Conservation (phyloP, 73 alveolate species). For the Diophrys sp. region DNA sequence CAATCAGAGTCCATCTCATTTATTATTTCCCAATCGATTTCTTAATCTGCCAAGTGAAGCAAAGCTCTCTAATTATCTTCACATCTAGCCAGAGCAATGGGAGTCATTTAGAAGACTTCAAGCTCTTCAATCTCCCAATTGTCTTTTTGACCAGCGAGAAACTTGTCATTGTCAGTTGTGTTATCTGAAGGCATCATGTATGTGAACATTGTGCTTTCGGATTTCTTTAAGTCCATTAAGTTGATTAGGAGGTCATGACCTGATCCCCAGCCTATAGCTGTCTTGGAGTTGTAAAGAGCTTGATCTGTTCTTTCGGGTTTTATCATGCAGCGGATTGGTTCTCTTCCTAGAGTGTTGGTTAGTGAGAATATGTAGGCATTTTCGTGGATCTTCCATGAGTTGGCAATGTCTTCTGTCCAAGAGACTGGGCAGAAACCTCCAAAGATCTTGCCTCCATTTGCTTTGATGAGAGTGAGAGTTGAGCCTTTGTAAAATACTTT, state of each 20-base stretch:
- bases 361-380: conserved; percentile 42
- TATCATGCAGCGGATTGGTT: conserved; percentile 22
- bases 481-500: conserved; percentile 28
- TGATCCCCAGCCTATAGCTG: conserved; percentile 40
- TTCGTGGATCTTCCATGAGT: conserved; percentile 23
- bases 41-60: background rate
- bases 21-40: background rate
- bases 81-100: background rate
- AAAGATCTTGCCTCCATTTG: conserved; percentile 18
- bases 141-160: conserved; percentile 19
- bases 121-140: conserved; percentile 26
- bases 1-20: background rate
- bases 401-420: conserved; percentile 34
- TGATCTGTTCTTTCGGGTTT: conserved; percentile 18
- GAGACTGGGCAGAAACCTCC: conserved; percentile 28
- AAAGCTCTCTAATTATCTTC: background rate
- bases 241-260: conserved; percentile 38
- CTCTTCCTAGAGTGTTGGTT: conserved; percentile 54
- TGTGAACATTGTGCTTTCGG: conserved; percentile 24
- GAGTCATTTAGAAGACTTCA: conserved; percentile 13
- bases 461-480: conserved; percentile 12
- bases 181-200: conserved; percentile 11
- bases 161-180: conserved; percentile 19
- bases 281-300: conserved; percentile 54
- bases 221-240: conserved; percentile 17